Conservation (phyloP, 2,329 filamentous ascomycete species). For the Aspergillus sp. region DNA sequence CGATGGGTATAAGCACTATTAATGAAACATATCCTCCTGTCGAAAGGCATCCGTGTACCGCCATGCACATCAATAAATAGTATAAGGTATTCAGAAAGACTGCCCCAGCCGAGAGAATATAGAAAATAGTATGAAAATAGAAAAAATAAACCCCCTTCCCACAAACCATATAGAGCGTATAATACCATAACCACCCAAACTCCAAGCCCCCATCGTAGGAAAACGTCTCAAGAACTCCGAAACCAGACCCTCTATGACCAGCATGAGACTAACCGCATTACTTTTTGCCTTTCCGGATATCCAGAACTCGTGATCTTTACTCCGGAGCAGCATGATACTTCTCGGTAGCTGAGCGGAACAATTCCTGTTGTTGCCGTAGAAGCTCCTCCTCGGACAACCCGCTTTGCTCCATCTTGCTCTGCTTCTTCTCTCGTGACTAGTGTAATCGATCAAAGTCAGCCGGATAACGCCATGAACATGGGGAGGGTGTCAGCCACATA, state of each 20-base stretch:
- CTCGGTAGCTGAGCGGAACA: constrained; percentile 79
- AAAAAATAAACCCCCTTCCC: neutral
- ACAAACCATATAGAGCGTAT: neutral
- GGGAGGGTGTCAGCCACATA: constrained; percentile 44
- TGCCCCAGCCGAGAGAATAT: neutral
- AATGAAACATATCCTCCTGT: too few species aligned
- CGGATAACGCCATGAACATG: neutral
- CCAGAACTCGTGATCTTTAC: constrained; percentile 16
- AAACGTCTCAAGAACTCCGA: constrained; percentile 12
- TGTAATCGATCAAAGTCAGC: constrained; percentile 7
- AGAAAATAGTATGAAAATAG: neutral
- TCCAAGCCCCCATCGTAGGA: constrained; percentile 22
- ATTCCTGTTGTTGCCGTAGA: constrained; percentile 82
- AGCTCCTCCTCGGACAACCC: constrained; percentile 90
- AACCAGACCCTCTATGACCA: constrained; percentile 33
- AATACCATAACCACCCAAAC: constrained; percentile 19
- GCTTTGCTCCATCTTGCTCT: constrained; percentile 94
- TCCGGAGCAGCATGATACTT: constrained; percentile 63
- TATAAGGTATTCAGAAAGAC: too few species aligned
- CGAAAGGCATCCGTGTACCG: too few species aligned
- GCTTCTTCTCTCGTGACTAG: constrained; percentile 91
- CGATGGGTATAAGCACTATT: neutral
- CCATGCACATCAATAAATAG: too few species aligned
- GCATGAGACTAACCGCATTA: constrained; percentile 27
- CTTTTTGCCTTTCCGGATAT: neutral